Base-by-base conservation (phyloP, 495 filamentous ascomycete species). In the Trypethelium eluteriae region DNA sequence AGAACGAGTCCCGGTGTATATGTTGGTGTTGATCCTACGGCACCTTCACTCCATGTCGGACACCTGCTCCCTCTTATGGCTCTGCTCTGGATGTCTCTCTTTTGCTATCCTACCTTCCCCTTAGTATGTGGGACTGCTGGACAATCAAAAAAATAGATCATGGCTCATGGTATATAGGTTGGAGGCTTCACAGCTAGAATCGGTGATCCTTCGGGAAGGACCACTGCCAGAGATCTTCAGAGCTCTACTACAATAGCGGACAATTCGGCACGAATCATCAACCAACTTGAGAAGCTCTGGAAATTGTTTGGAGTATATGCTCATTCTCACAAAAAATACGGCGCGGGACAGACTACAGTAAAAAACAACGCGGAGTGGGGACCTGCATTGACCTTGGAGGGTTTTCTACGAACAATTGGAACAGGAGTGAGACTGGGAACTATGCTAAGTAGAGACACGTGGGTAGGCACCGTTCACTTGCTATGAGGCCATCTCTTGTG, bases 11-110 rank as follows among this genome's bases (percentile, higher is more conserved):
- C 89, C 64, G 90, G 89, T 39, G 86, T 86, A 62, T 99, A 99
- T 73, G 88, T 89, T 47, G 94, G 94, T 66, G 82, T 99, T 62
- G 94, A 99, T 71, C 92, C 94, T 12, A 97, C 95, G 0, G 95
- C 93, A 2, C 82, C 85, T 36, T 96, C 93, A 3, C 79, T 98
- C 69, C 94, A 99, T 74, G 81, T 98, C 64, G 94, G 94, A 39
- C 92, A 99, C 75, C 85, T 99, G 65, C 78, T 98, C 10, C 93
- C 94, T 9, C 82, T 98, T 50, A 98, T 99, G 94, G 86, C 91
- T 0, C 76, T 97, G 38, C 93, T 92, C 67, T 97, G 94, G 90
- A 88, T 91, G 80, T 95, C 93, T 74, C 79, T 96, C 47, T 84
- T 92, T 77, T 93, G 94, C 14, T 87, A 89, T 69, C 81, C 84